Percentiles rank a stretch among this genome's conserved stretches.
Evolutionary conservation across 2,329 filamentous ascomycete species (phyloP).

Genomic region (Penicillium sp.): DNA sequence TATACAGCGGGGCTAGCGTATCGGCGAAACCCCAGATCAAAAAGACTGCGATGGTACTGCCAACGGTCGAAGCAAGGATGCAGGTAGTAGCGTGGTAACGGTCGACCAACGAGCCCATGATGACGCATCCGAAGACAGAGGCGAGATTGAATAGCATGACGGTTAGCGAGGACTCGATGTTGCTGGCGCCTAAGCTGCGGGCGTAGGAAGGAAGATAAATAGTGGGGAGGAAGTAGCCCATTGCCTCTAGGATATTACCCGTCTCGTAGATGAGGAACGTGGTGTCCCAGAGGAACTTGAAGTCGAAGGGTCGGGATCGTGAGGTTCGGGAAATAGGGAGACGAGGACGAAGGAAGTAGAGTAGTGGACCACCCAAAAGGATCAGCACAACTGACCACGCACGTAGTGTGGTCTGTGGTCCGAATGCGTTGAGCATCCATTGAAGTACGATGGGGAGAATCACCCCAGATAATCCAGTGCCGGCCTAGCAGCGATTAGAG

Average conservation of each 20-base stretch:
- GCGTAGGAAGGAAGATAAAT: conserved; percentile 50
- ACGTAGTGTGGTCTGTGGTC: conserved; percentile 53
- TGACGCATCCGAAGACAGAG: conserved; percentile 41
- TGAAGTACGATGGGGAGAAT: conserved; percentile 55
- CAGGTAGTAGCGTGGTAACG: conserved; percentile 47
- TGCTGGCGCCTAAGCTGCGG: conserved; percentile 32
- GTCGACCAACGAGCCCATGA: conserved; percentile 51
- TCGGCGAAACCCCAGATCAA: conserved; percentile 56
- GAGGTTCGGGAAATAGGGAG: conserved; percentile 41
- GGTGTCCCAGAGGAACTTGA: conserved; percentile 43
- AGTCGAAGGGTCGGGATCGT: conserved; percentile 48
- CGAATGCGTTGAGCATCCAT: conserved; percentile 51
- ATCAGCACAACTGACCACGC: conserved; percentile 48
- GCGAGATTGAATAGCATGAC: conserved; percentile 43
- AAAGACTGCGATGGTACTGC: conserved; percentile 51
- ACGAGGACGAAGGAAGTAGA: conserved; percentile 51
- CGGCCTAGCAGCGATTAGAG: conserved; percentile 41
- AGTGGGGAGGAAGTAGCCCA: conserved; percentile 48
- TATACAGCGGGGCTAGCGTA: conserved; percentile 48
- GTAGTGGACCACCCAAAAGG: conserved; percentile 31
- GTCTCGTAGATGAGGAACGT: conserved; percentile 57
- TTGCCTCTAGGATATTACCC: conserved; percentile 46
- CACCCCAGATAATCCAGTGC: conserved; percentile 48
- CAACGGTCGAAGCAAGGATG: conserved; percentile 50
- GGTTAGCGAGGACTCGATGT: conserved; percentile 34